Percentiles rank a stretch among this genome's conserved stretches.
phyloP scores from a whole-genome alignment of 2,329 filamentous ascomycete genomes.

The Eutypella sp. region DNA sequence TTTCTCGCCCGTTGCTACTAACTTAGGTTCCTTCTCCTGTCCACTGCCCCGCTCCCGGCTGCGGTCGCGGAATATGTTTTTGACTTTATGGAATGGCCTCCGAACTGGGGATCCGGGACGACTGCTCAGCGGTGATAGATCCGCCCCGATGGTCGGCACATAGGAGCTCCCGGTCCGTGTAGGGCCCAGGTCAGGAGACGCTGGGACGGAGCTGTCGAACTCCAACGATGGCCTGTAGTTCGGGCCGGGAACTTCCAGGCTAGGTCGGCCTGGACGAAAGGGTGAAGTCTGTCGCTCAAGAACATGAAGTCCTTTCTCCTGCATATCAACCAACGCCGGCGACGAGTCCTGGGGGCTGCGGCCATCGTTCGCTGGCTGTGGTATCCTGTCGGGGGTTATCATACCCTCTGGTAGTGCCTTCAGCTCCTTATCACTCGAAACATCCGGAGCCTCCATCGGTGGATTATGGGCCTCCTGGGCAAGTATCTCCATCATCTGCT shows the following conservation, averaged over 20 bases:
- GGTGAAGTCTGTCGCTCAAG: constrained; percentile 22
- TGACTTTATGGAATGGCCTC: constrained; percentile 53
- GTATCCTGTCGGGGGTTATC: constrained; percentile 21
- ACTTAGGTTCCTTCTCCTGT: constrained; percentile 3
- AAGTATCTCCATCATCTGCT: constrained; percentile 58
- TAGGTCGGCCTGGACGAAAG: constrained; percentile 32
- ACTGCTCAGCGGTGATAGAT: constrained; percentile 59
- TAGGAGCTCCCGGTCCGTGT: constrained; percentile 40
- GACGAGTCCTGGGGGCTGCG: constrained; percentile 14
- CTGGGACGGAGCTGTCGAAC: constrained; percentile 40
- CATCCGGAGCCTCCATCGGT: constrained; percentile 27
- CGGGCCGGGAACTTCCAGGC: constrained; percentile 44
- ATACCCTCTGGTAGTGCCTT: constrained; percentile 28
- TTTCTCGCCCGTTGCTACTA: constrained; percentile 21
- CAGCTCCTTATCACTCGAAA: constrained; percentile 27
- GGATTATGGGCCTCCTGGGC: constrained; percentile 46
- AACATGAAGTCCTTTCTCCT: constrained; percentile 12
- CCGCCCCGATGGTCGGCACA: constrained; percentile 56
- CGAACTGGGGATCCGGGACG: constrained; percentile 59
- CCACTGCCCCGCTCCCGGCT: constrained; percentile 40
- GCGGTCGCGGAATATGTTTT: constrained; percentile 51
- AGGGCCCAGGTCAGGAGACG: constrained; percentile 48
- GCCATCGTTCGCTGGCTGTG: constrained; percentile 7
- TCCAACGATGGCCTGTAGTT: constrained; percentile 37
- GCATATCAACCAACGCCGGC: constrained; percentile 13